A percentile compares a stretch with the other conserved stretches of the same genome.
These are phyloP conservation scores for Atalantia buxifolia DNA, from an alignment of 345 rosid species.

Conservation along the genomic window DNA sequence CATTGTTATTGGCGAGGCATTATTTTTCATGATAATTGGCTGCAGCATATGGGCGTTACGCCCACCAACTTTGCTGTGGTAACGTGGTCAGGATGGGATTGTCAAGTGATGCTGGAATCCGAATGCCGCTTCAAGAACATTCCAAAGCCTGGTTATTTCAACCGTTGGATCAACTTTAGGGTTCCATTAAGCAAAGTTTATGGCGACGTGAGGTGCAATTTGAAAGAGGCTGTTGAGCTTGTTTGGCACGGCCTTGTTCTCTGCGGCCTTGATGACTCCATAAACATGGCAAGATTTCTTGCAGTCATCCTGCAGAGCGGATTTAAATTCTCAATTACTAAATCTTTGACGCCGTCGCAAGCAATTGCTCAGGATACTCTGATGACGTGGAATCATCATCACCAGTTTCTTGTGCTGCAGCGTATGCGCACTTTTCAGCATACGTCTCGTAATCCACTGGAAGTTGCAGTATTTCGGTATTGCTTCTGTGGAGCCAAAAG, in stretches of 20 bases:
- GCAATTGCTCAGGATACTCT: slow-evolving; percentile 11
- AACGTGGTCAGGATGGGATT: slow-evolving; percentile 56
- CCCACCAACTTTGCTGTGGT: slow-evolving; percentile 47
- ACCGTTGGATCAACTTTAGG: slow-evolving; percentile 53
- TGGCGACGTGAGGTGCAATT: slow-evolving; percentile 35
- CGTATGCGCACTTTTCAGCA: slow-evolving; percentile 20
- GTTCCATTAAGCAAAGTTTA: slow-evolving; percentile 44
- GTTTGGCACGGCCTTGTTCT: slow-evolving; percentile 47
- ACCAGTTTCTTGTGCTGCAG: background rate
- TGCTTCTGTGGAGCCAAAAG: slow-evolving; percentile 47
- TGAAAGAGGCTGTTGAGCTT: slow-evolving; percentile 46
- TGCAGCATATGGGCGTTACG: slow-evolving; percentile 43
- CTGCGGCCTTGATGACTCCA: slow-evolving; percentile 50
- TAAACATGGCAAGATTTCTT: slow-evolving; percentile 48
- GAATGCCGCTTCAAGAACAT: slow-evolving; percentile 52
- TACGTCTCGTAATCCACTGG: slow-evolving; percentile 18
- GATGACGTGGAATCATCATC: slow-evolving; percentile 17
- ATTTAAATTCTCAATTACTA: slow-evolving; percentile 40
- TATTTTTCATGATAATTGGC: slow-evolving; percentile 37
- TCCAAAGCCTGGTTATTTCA: slow-evolving; percentile 45
- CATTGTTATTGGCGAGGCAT: too few relatives aligned
- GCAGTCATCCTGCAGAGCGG: slow-evolving; percentile 38
- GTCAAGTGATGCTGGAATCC: slow-evolving; percentile 50
- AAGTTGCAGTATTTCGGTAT: slow-evolving; percentile 12
- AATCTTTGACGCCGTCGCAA: slow-evolving; percentile 37